Evolutionary conservation across 2,329 filamentous ascomycete genomes (phyloP).

Genomic region (Incumbomyces lentus): DNA sequence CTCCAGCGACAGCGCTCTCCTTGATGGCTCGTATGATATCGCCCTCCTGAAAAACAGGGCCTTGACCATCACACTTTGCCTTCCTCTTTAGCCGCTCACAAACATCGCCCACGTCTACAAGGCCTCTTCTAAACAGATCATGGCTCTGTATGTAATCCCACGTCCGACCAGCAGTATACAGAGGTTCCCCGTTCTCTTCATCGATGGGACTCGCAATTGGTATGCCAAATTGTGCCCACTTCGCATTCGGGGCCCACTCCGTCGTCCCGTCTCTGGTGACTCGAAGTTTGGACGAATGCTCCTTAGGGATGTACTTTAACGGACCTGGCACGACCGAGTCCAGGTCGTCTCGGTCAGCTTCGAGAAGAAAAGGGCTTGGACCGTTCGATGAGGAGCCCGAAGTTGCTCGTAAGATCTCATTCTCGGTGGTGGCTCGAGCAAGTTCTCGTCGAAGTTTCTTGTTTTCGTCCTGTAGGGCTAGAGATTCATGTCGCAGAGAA

Average conservation of each 20-base stretch:
- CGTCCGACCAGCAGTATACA: constrained; percentile 66
- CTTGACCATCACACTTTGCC: constrained; percentile 75
- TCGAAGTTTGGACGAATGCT: constrained; percentile 54
- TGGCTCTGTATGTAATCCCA: constrained; percentile 87
- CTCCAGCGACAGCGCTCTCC: constrained; percentile 63
- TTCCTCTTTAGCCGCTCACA: constrained; percentile 65
- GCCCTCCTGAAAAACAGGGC: constrained; percentile 75
- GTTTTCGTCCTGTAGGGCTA: constrained; percentile 68
- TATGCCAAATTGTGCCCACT: constrained; percentile 16
- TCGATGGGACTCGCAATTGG: constrained; percentile 34
- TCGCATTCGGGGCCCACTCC: constrained; percentile 19
- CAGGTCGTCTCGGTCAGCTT: constrained; percentile 30
- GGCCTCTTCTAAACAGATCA: constrained; percentile 62
- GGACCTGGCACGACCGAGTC: constrained; percentile 46
- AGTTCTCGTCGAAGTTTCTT: constrained; percentile 75
- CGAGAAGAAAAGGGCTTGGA: constrained; percentile 17
- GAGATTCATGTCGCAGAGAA: constrained; percentile 62
- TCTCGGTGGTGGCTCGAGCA: constrained; percentile 76
- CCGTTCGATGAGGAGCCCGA: constrained; percentile 31
- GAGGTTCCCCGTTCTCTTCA: constrained; percentile 52
- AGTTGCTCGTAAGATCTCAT: constrained; percentile 81
- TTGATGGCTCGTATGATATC: constrained; percentile 65
- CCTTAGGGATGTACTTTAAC: constrained; percentile 59
- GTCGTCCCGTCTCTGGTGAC: constrained; percentile 16
- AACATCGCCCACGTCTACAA: constrained; percentile 72